Conservation (phyloP, 2,329 filamentous ascomycete genomes). For the Fusarium sarcochroum region DNA sequence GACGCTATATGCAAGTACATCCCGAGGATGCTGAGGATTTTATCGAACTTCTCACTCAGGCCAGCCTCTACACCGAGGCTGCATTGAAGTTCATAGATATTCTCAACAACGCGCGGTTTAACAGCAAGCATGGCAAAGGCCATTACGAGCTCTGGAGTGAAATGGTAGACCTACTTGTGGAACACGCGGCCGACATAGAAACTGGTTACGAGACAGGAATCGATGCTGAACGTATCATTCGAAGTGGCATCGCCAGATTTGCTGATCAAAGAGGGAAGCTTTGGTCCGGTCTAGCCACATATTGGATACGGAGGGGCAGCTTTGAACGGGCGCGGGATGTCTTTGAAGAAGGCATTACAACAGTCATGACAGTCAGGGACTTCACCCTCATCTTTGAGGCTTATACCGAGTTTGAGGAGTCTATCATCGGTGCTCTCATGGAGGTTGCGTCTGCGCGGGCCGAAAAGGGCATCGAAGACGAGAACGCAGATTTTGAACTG, state of each 20-base stretch:
- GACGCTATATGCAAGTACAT: conserved; percentile 96
- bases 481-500: conserved; percentile 91
- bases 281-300: conserved; percentile 94
- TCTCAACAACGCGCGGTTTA: conserved; percentile 90
- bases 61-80: conserved; percentile 89
- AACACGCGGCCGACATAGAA: conserved; percentile 88
- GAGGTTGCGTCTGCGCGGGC: conserved; percentile 85
- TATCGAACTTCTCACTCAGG: conserved; percentile 87
- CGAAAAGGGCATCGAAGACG: conserved; percentile 82
- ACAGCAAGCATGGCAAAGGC: conserved; percentile 93
- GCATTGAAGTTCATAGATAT: conserved; percentile 92
- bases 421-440: conserved; percentile 91
- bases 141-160: conserved; percentile 98
- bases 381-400: conserved; percentile 97
- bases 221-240: conserved; percentile 91
- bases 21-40: conserved; percentile 96
- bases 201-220: conserved; percentile 86
- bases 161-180: conserved; percentile 94
- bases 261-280: conserved; percentile 94
- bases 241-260: conserved; percentile 91
- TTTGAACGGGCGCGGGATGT: conserved; percentile 94
- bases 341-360: conserved; percentile 96
- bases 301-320: conserved; percentile 93
- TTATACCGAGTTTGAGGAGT: conserved; percentile 97
- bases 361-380: conserved; percentile 98